phyloP scores from a whole-genome alignment of 352 stramenopile species.

The Pelagophyceae sp. region DNA sequence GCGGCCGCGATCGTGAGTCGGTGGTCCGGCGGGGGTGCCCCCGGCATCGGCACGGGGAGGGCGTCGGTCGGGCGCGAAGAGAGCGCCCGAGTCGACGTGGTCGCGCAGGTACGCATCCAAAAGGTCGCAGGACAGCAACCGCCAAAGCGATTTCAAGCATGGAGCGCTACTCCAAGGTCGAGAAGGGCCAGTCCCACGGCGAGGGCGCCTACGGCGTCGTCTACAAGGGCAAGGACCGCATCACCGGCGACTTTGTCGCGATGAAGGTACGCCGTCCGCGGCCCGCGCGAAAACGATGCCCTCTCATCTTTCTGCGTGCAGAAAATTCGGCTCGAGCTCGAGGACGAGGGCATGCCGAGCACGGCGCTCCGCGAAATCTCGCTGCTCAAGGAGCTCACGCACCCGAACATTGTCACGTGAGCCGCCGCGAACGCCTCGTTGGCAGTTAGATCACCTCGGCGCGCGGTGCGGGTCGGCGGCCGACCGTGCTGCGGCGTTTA shows the following conservation, averaged over 20 bases:
- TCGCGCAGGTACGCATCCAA: too few relatives aligned
- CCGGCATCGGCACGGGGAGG: too few relatives aligned
- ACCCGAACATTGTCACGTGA: constrained; percentile 94
- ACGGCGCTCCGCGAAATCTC: constrained; percentile 97
- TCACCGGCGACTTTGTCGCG: constrained; percentile 77
- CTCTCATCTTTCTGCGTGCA: constrained; percentile 16
- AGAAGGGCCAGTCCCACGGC: constrained; percentile 72
- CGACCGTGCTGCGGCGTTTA: neutral
- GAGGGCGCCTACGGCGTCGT: constrained; percentile 91
- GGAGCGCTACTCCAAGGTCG: constrained; percentile 80
- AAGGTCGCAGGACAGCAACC: too few relatives aligned
- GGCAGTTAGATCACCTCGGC: neutral
- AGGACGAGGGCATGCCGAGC: constrained; percentile 97
- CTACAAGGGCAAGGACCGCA: constrained; percentile 85
- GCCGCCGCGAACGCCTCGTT: too few relatives aligned
- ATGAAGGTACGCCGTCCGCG: constrained; percentile 57
- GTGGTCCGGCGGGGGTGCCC: too few relatives aligned
- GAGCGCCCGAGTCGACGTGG: too few relatives aligned
- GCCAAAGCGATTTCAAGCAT: too few relatives aligned
- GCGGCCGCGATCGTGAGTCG: too few relatives aligned
- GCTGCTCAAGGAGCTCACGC: constrained; percentile 88
- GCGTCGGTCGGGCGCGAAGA: too few relatives aligned
- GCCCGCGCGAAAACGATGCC: constrained; percentile 2
- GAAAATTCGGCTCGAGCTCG: constrained; percentile 92
- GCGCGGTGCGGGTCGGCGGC: neutral